Evolutionary conservation across 352 stramenopile species (phyloP).

Genomic region (Phytophthora podocarpi): DNA sequence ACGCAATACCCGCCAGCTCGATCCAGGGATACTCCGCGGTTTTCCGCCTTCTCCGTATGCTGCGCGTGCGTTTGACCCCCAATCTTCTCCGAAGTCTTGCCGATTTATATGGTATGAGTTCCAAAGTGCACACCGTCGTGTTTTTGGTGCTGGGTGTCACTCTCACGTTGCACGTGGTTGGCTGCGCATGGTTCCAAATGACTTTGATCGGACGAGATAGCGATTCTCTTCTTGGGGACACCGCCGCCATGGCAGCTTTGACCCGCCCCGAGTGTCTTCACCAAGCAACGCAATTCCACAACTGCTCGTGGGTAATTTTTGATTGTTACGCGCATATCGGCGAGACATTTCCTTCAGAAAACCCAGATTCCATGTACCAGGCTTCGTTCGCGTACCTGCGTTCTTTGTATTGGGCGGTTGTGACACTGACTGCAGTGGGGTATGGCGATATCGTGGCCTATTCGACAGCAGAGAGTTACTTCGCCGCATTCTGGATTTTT

Average conservation of each 20-base stretch:
- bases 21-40: slow-evolving; percentile 42
- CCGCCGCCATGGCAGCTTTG: slow-evolving; percentile 7
- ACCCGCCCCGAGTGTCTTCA: slow-evolving; percentile 48
- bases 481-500: slow-evolving; percentile 69
- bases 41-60: slow-evolving; percentile 48
- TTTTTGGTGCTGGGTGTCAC: slow-evolving; percentile 56
- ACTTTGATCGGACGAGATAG: slow-evolving; percentile 6
- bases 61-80: slow-evolving; percentile 47
- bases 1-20: slow-evolving; percentile 26
- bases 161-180: slow-evolving; percentile 54
- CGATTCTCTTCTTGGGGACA: background rate
- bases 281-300: slow-evolving; percentile 43
- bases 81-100: slow-evolving; percentile 48
- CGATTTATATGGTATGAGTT: slow-evolving; percentile 63
- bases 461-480: slow-evolving; percentile 64
- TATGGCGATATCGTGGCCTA: slow-evolving; percentile 47
- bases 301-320: slow-evolving; percentile 76
- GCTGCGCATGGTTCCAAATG: slow-evolving; percentile 75
- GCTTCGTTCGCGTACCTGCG: slow-evolving; percentile 65
- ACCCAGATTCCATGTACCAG: slow-evolving; percentile 43
- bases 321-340: slow-evolving; percentile 67
- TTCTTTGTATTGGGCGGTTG: slow-evolving; percentile 73
- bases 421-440: slow-evolving; percentile 68
- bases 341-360: slow-evolving; percentile 34
- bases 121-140: slow-evolving; percentile 47